Evolutionary conservation across 345 rosid genomes (phyloP).

Genomic region (Punica granatum): DNA sequence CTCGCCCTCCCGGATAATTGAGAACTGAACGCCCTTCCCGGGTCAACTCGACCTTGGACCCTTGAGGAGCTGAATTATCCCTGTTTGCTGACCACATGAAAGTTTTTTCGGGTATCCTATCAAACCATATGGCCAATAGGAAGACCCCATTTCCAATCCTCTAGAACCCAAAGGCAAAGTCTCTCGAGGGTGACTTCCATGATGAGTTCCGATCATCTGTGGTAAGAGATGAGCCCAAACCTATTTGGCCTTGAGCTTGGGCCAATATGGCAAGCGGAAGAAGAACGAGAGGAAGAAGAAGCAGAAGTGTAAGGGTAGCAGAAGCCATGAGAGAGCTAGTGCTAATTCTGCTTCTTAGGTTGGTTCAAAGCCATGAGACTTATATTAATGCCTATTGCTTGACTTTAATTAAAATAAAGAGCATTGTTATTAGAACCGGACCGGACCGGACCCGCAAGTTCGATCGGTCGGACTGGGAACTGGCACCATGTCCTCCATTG

Average conservation of each 20-base stretch:
- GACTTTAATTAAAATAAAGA: too few species aligned
- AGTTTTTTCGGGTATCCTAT: neutral
- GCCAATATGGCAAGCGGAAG: neutral
- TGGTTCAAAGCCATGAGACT: too few species aligned
- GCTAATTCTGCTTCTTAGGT: too few species aligned
- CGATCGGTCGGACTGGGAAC: too few species aligned
- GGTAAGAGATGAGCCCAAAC: neutral
- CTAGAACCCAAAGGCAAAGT: constrained; percentile 1
- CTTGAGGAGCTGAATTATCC: neutral
- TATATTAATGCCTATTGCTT: too few species aligned
- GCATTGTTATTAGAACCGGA: too few species aligned
- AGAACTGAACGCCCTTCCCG: rapidly evolving
- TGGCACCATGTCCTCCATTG: too few species aligned
- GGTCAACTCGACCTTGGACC: neutral
- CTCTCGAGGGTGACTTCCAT: neutral
- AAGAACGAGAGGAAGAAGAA: neutral
- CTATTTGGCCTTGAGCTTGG: neutral
- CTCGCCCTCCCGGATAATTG: neutral
- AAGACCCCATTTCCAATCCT: neutral
- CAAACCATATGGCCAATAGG: neutral
- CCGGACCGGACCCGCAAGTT: too few species aligned
- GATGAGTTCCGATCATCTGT: neutral
- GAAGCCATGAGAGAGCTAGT: constrained; percentile 8
- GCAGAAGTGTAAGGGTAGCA: neutral
- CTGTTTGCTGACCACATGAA: neutral